Base-by-base conservation (phyloP, 805 yeast genomes). In the Myxozyma kluyveri region DNA sequence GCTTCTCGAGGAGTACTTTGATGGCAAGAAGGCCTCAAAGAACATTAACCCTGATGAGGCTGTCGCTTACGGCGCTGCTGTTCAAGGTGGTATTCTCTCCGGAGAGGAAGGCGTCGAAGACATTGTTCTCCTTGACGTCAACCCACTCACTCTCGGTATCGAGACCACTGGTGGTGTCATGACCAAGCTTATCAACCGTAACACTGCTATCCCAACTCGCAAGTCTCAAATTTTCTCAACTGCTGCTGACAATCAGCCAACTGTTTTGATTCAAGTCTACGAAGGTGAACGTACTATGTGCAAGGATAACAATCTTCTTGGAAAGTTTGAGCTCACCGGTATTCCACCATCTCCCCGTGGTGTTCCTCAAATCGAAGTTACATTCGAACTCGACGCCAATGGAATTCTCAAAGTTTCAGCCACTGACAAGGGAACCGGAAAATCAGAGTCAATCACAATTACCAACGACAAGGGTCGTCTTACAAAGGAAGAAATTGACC, bases 11-110 rank as follows among this genome's bases (percentile, higher is more conserved):
- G 80, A 84, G 61, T 89, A 74, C 81, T 91, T 91, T 70, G 83
- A 85, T 67, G 96, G 96, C 66, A 91, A 93, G 80, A 89, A 89
- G 75, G 91, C 95, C 61, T 88, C 96, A 63, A 91, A 90, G 81
- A 91, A 96, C 67, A 91, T 91, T 68, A 91, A 91, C 79, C 98
- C 99, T 60, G 99, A 91, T 76, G 99, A 91, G 79, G 99, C 99
- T 71, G 98, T 91, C 68, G 99, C 98, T 40, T 91, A 84, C 67
- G 99, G 99, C 81, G 98, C 98, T 57, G 97, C 99, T 60, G 97
- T 91, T 60, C 99, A 91, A 78, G 98, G 96, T 52, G 98, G 98
- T 78, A 95, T 91, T 64, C 77, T 91, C 61, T 83, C 95, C 50
- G 98, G 98, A 73, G 96, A 90, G 74, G 89, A 85, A 66, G 93